Evolutionary conservation across 352 stramenopile genomes (phyloP), one percentile per base, ranked within the genome.

Genomic region (Phytophthora kernoviae): DNA sequence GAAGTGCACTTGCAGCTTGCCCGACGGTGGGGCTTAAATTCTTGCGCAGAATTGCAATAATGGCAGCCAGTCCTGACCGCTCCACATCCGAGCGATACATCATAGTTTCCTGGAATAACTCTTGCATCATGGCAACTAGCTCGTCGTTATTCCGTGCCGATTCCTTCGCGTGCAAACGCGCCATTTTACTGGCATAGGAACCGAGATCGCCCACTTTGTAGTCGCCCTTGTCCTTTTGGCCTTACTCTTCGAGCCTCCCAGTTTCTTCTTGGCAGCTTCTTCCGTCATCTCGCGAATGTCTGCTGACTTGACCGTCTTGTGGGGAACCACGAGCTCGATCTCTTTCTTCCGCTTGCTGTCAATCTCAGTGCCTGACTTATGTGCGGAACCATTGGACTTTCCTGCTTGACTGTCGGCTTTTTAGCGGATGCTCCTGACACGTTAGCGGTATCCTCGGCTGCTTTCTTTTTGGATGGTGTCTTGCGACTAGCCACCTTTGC

Each of bases 271-370:
- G 32, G 81, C 77, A 6, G 79, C 78, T 57, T 89, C 77, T 34
- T 91, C 82, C 0, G 79, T 87, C 58, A 86, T 86, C 45, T 91
- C 81, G 4, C 81, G 76, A 64, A 90, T 90, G 50, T 91, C 84
- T 0, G 80, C 67, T 9, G 81, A 90, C 48, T 90, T 93, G 5
- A 91, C 80, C 2, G 84, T 79, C 56, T 93, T 90, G 41, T 84
- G 81, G 1, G 84, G 84, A 8, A 91, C 81, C 0, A 91, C 71
- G 22, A 93, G 68, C 42, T 93, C 84, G 14, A 93, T 93, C 52
- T 90, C 81, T 24, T 91, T 90, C 68, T 91, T 90, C 10, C 83
- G 73, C 59, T 91, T 93, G 36, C 67, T 84, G 43, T 93, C 83
- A 14, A 91, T 79, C 8, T 91, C 80, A 22, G 47, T 49, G 0